Percentiles rank a stretch among this genome's conserved stretches.
Evolutionary conservation across 345 rosid genomes (phyloP).

Genomic region (Luvunga scandens): DNA sequence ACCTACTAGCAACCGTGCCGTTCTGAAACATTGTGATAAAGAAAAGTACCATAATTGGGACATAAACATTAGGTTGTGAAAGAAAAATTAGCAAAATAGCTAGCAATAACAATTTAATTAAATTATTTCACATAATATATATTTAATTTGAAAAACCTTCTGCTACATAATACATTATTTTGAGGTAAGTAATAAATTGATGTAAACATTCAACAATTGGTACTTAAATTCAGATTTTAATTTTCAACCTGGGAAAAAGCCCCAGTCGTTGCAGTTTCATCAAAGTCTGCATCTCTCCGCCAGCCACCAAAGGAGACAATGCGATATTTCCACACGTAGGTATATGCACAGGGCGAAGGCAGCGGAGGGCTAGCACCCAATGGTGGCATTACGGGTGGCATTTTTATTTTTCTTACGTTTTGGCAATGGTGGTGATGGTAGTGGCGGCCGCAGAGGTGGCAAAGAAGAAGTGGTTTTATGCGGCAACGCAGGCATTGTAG

Average conservation of each 20-base stretch:
- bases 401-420: not conserved
- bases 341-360: not conserved
- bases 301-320: not conserved
- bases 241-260: not conserved
- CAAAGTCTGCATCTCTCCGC: not conserved
- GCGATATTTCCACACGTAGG: not conserved
- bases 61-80: too few relatives aligned
- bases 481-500: not conserved
- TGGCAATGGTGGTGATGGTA: not conserved
- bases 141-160: too few relatives aligned
- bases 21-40: too few relatives aligned
- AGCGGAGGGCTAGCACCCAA: not conserved
- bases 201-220: too few relatives aligned
- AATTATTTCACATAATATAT: too few relatives aligned
- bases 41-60: too few relatives aligned
- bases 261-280: not conserved
- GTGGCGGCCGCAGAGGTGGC: not conserved
- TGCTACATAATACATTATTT: too few relatives aligned
- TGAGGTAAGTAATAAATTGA: too few relatives aligned
- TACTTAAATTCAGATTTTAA: not conserved
- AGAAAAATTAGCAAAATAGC: too few relatives aligned
- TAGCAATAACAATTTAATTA: too few relatives aligned
- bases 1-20: too few relatives aligned
- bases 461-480: not conserved
- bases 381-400: not conserved